Evolutionary conservation across 2,329 filamentous ascomycete species (phyloP).

Genomic region (Epichloe aotearoae): DNA sequence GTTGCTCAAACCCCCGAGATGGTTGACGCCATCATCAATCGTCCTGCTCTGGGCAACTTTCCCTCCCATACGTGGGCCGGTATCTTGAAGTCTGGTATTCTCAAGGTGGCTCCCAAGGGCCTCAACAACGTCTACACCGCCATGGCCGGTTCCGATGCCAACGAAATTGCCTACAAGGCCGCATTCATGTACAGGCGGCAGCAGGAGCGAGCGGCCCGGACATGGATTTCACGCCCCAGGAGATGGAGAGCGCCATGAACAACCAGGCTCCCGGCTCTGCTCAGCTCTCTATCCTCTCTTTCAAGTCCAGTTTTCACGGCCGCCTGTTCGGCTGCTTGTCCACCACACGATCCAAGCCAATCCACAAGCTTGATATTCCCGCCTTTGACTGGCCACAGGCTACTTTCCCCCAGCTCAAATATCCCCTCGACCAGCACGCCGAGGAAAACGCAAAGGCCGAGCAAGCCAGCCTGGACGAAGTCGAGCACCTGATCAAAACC

Average conservation of each 20-base stretch:
- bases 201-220: conserved; percentile 61
- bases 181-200: conserved; percentile 88
- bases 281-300: conserved; percentile 70
- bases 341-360: conserved; percentile 82
- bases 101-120: conserved; percentile 72
- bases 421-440: conserved; percentile 68
- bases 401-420: conserved; percentile 68
- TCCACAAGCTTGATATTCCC: conserved; percentile 90
- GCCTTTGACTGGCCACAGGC: conserved; percentile 93
- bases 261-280: conserved; percentile 69
- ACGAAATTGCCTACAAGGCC: conserved; percentile 89
- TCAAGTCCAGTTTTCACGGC: conserved; percentile 81
- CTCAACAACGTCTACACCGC: conserved; percentile 83
- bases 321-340: conserved; percentile 78
- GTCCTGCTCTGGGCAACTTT: conserved; percentile 83
- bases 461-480: conserved; percentile 66
- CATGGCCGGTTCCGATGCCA: conserved; percentile 80
- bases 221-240: conserved; percentile 67
- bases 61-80: conserved; percentile 73
- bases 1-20: conserved; percentile 66
- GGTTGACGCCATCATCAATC: conserved; percentile 70
- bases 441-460: conserved; percentile 75
- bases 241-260: conserved; percentile 62
- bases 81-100: conserved; percentile 65
- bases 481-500: conserved; percentile 66